Base-by-base conservation (phyloP, 139 green algal genomes). In the Closterium sp. region DNA sequence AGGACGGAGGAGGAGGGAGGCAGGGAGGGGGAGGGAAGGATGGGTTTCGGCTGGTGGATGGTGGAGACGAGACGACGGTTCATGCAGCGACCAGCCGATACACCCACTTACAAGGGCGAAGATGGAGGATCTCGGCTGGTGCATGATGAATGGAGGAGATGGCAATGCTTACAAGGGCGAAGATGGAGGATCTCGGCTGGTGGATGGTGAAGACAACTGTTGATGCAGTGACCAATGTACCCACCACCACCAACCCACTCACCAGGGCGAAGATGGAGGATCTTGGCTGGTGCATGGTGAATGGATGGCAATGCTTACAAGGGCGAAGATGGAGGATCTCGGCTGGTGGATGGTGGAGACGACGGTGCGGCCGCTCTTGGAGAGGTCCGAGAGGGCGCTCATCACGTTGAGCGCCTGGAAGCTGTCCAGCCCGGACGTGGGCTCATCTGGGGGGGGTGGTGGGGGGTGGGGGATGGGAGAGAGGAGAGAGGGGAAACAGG, bases 341-440 rank as follows among this genome's bases (percentile, higher is more conserved):
- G 55, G 55, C 12, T 76, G 92, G 85, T 94, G 92, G 36, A 94
- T 94, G 84, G 92, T 94, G 91, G 91, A 94, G 31, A 94, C 34
- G 34, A 94, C 64, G 30, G 91, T 94, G 55, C 92, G 91, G 34
- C 88, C 88, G 16, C 19, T 85, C 28, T 55, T 30, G 0, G 92
- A 88, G 12, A 94, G 91, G 25, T 88, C 86, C 7, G 76, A 81
- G 30, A 95, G 32, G 0, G 88, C 94, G 9, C 93, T 93, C 90
- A 95, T 91, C 83, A 95, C 93, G 34, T 95, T 95, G 9, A 95
- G 89, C 19, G 93, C 83, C 92, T 95, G 93, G 32, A 95, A 95
- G 83, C 84, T 93, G 90, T 93, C 90, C 16, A 93, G 90, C 0
- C 90, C 90, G 5, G 90, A 93, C 8, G 90, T 93, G 19, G 90